Evolutionary conservation across 2,329 filamentous ascomycete genomes (phyloP), one percentile per base, ranked within the genome.

Genomic region (Arthrobotrys sinensis): DNA sequence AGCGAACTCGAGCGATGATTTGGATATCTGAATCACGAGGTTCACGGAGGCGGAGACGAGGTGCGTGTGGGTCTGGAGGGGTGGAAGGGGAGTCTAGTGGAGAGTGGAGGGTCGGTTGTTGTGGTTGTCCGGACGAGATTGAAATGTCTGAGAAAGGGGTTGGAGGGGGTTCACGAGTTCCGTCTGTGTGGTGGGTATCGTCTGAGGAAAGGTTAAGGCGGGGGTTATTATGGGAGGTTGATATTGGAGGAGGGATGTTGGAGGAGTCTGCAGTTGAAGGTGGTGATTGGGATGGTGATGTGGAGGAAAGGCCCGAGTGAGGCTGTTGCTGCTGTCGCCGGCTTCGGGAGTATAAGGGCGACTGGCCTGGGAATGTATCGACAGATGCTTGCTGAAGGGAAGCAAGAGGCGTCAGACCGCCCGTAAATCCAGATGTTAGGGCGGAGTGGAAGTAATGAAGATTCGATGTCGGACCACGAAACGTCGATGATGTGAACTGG

Each of bases 1-100:
- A 99, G 70, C 90, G 91, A 77, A 97, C 94, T 80, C 94, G 91
- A 82, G 96, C 95, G 4, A 98, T 92, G 60, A 97, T 92, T 84
- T 99, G 96, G 66, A 97, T 88, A 83, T 99, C 96, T 80, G 97
- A 93, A 1, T 92, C 89, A 28, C 91, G 89, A 3, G 90, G 91
- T 83, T 97, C 93, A 24, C 90, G 89, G 82, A 91, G 89, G 69
- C 87, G 86, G 55, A 88, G 86, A 34, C 86, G 86, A 21, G 87
- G 85, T 64, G 85, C 67, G 12, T 75, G 69, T 6, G 52, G 67
- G 4, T 79, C 70, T 53, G 69, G 64, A 28, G 76, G 69, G 14
- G 76, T 70, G 19, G 76, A 66, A 1, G 69, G 70, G 10, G 63
- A 75, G 48, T 69, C 69, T n/a, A 75, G 53, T 10, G 69, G 76